Percentiles rank a stretch among this genome's conserved stretches.
Conservation (phyloP, 2,329 filamentous ascomycete genomes). For the Talaromyces sp. region DNA sequence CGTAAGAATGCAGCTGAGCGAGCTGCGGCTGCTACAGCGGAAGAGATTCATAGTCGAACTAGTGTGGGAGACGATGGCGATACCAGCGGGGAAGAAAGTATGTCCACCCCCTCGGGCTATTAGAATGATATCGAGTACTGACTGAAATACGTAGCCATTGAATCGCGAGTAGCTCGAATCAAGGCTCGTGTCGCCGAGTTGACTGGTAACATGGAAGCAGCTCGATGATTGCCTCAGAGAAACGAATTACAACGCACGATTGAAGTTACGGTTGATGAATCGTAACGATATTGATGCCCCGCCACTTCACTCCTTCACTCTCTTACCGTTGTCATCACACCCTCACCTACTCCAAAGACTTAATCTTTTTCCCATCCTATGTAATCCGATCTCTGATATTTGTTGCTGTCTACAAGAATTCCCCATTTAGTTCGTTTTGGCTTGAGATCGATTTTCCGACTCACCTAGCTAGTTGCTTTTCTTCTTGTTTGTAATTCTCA, state of each 20-base stretch:
- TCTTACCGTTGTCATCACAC: neutral
- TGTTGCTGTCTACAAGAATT: conserved; percentile 6
- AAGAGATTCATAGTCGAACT: conserved; percentile 59
- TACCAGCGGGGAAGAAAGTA: conserved; percentile 92
- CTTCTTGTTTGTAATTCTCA: conserved; percentile 2
- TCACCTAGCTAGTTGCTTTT: conserved; percentile 19
- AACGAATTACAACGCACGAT: neutral
- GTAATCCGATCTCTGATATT: neutral
- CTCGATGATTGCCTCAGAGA: conserved; percentile 20
- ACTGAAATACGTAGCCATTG: conserved; percentile 62
- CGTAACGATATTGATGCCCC: neutral
- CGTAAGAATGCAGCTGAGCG: conserved; percentile 88
- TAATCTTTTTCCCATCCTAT: neutral
- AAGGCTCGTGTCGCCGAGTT: conserved; percentile 94
- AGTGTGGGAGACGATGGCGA: conserved; percentile 66
- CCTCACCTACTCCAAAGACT: neutral
- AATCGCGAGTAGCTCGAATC: conserved; percentile 93
- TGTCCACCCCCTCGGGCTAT: conserved; percentile 40
- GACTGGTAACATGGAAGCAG: conserved; percentile 72
- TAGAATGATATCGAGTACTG: conserved; percentile 22
- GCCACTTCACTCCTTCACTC: neutral
- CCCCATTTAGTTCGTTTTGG: conserved; percentile 2
- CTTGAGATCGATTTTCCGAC: conserved; percentile 14
- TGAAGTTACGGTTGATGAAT: conserved; percentile 5
- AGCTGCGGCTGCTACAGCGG: conserved; percentile 53